Conservation (phyloP, 2,329 filamentous ascomycete species). For the Daldinia sp. region DNA sequence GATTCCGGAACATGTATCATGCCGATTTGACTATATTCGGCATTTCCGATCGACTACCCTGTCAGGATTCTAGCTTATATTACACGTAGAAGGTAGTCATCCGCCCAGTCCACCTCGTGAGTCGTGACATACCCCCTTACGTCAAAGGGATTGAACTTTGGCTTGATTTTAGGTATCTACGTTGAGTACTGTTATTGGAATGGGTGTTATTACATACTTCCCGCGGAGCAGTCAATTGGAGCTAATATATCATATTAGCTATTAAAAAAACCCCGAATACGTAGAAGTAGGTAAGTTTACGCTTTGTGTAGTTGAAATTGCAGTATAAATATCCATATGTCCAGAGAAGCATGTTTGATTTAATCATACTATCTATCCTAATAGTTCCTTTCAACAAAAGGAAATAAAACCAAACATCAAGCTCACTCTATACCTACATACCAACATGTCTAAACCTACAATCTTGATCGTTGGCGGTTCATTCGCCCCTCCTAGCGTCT, state of each 20-base stretch:
- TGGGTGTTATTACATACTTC: neutral
- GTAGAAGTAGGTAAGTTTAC: neutral
- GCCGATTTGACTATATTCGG: neutral
- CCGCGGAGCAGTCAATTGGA: neutral
- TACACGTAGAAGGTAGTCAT: neutral
- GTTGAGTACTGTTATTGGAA: neutral
- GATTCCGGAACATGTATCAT: neutral
- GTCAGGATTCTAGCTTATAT: neutral
- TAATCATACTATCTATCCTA: neutral
- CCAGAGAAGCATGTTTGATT: neutral
- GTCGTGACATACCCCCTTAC: neutral
- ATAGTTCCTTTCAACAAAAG: neutral
- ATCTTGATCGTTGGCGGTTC: conserved; percentile 39
- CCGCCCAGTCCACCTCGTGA: neutral
- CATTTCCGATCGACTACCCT: neutral
- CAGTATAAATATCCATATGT: neutral
- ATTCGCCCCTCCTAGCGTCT: conserved; percentile 30
- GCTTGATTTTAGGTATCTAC: no score
- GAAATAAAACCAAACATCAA: neutral
- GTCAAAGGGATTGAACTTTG: no score
- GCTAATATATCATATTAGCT: neutral
- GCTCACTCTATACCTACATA: neutral
- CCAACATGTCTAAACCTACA: conserved; percentile 35
- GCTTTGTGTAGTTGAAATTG: neutral
- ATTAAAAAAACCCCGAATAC: neutral